These are phyloP conservation scores for Ogataea pini DNA, from an alignment of 805 yeast genomes.

Conservation along the genomic window DNA sequence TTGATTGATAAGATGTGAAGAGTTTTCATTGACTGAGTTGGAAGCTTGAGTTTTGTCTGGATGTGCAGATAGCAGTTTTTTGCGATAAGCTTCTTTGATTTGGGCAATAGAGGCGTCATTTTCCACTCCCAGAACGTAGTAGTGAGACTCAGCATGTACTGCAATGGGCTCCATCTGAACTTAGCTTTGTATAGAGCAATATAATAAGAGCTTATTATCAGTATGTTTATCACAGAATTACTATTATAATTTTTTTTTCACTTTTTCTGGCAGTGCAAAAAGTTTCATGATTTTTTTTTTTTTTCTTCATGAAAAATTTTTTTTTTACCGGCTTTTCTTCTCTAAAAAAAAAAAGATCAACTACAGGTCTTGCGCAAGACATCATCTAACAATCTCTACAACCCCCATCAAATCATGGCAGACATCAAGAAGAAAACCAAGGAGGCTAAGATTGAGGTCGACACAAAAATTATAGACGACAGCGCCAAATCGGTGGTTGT, in stretches of 20 bases:
- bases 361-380: not conserved
- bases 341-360: not conserved
- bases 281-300: not conserved
- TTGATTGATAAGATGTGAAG: constrained; percentile 29
- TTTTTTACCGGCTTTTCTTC: not conserved
- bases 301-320: not conserved
- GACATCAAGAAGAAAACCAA: constrained; percentile 29
- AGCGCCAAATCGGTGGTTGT: constrained; percentile 52
- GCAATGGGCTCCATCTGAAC: not conserved
- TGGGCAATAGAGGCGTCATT: constrained; percentile 39
- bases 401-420: not conserved
- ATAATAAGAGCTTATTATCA: too few species aligned
- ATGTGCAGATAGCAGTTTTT: constrained; percentile 60
- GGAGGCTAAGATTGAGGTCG: constrained; percentile 31
- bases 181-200: too few species aligned
- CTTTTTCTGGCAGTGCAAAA: not conserved
- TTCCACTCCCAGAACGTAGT: constrained; percentile 57
- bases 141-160: constrained; percentile 34
- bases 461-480: constrained; percentile 36
- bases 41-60: constrained; percentile 63
- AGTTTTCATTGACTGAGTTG: not conserved
- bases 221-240: too few species aligned
- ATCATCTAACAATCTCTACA: not conserved
- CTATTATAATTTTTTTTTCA: too few species aligned
- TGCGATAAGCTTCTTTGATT: constrained; percentile 65